Evolutionary conservation across 331 rosid species (phyloP), one percentile per base, ranked within the genome.

Genomic region (Malus hybrid): DNA sequence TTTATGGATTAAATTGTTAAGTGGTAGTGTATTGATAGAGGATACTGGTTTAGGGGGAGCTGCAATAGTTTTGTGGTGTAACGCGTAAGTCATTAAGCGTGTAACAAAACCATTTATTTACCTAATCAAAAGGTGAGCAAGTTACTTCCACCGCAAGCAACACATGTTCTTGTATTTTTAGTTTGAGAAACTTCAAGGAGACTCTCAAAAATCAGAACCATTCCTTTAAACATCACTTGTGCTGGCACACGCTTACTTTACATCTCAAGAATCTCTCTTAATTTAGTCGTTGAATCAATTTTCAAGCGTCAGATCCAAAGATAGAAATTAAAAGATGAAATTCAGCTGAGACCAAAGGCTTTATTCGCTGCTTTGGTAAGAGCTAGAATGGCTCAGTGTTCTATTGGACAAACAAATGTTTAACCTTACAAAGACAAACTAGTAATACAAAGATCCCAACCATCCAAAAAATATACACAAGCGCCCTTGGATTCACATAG

Each of bases 391-490:
- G 46, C 46, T 39, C n/a, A 15, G n/a, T 15, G 56, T 50, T 2
- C n/a, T 2, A n/a, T 71, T 12, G 18, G 22, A 71, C 67, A 19
- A 50, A 59, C 66, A 72, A 7, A 39, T 24, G 42, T 24, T 55
- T 42, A 52, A 18, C 63, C 69, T 34, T 36, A 59, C 57, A 68
- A 57, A 57, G 46, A 78, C 71, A 72, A 76, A 79, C 76, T 50
- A 70, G 31, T 67, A 22, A 77, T 24, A 68, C 69, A 81, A 33
- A 77, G 64, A 50, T 50, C 56, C 68, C 29, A 74, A 22, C 70
- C 82, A 56, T 64, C 74, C 42, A 55, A 59, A 57, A 77, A 57
- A 67, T 56, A 80, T 82, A 77, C 83, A 83, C 87, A 83, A 20
- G 27, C 39, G 2, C 14, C 59, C 3, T 10, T 39, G 12, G 33